Evolutionary conservation across 768 basidiomycete species (phyloP), one percentile per base, ranked within the genome.

Genomic region (Mycena alexandri): DNA sequence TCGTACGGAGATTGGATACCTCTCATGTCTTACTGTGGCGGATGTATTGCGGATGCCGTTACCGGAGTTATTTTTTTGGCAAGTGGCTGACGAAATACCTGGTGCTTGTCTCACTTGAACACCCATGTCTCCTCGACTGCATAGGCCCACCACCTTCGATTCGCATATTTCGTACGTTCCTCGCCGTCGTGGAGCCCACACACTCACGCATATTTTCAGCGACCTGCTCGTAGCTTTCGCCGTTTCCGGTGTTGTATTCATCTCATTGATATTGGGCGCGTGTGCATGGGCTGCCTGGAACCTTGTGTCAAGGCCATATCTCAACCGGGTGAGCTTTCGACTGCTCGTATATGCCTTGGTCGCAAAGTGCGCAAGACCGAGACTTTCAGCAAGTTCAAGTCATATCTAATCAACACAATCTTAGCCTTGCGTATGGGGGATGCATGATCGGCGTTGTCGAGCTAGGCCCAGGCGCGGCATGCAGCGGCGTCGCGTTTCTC

Each of bases 281-380:
- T 65, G 21, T 34, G 64, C 64, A 24, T 57, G 33, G 44, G n/a
- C 50, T 12, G 50, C 64, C 10, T 65, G 56, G 47, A 65, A 51
- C 12, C 55, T 56, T 12, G 22, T 52, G 5, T 58, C 64, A 11
- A 34, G 64, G 7, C 46, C 43, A 8, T 36, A 57, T 55, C 64
- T 65, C 56, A 52, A 65, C 16, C 63, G 29, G 29, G 29, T 29
- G 3, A 29, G 63, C 63, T 65, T 65, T 41, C 54, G 63, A 6
- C 55, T 65, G 3, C 56, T 65, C 6, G 63, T 58, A 13, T 65
- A 58, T 43, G 63, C 63, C n/a, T 17, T 63, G 33, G 46, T 54
- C 7, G 42, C 62, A n/a, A 41, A 56, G 54, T 52, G 25, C 44
- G 17, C 11, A 5, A 12, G 8, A n/a, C n/a, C n/a, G n/a, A n/a